Evolutionary conservation across 2,329 filamentous ascomycete genomes (phyloP).

Genomic region (Ceratocystis alfenasii): DNA sequence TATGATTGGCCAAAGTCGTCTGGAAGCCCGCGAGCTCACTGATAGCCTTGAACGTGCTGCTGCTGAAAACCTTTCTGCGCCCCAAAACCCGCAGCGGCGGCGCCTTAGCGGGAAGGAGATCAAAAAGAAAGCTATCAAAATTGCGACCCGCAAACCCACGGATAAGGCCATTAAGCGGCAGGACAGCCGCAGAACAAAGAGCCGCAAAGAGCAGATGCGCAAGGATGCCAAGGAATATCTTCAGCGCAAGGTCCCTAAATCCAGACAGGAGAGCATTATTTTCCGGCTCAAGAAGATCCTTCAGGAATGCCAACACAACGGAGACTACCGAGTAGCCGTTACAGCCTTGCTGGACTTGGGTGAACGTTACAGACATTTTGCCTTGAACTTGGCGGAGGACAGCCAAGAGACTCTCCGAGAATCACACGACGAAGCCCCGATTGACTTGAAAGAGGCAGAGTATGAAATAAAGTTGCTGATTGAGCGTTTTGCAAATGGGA

Average conservation of each 20-base stretch:
- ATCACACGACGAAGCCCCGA: constrained; percentile 39
- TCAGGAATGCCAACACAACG: constrained; percentile 87
- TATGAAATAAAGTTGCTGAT: constrained; percentile 73
- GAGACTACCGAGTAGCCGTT: constrained; percentile 87
- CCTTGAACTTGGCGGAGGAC: constrained; percentile 51
- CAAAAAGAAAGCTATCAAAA: constrained; percentile 31
- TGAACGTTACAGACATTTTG: constrained; percentile 71
- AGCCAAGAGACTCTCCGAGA: constrained; percentile 59
- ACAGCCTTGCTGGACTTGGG: constrained; percentile 73
- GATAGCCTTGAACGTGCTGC: constrained; percentile 39
- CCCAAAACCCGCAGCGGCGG: background rate
- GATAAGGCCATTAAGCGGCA: constrained; percentile 34
- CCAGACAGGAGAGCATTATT: constrained; percentile 83
- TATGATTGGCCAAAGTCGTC: constrained; percentile 47
- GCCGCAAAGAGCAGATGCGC: constrained; percentile 35
- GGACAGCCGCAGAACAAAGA: constrained; percentile 33
- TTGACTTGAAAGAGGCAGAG: constrained; percentile 59
- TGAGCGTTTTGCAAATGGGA: constrained; percentile 91
- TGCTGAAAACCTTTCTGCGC: constrained; percentile 29
- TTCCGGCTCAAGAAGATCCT: constrained; percentile 96
- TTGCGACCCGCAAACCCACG: constrained; percentile 37
- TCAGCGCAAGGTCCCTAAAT: constrained; percentile 74
- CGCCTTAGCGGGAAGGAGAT: constrained; percentile 6
- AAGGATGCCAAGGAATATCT: constrained; percentile 59
- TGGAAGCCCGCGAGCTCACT: constrained; percentile 50